These are phyloP conservation scores for Apodospora peruviana DNA, from an alignment of 495 filamentous ascomycete species.

Conservation along the genomic window DNA sequence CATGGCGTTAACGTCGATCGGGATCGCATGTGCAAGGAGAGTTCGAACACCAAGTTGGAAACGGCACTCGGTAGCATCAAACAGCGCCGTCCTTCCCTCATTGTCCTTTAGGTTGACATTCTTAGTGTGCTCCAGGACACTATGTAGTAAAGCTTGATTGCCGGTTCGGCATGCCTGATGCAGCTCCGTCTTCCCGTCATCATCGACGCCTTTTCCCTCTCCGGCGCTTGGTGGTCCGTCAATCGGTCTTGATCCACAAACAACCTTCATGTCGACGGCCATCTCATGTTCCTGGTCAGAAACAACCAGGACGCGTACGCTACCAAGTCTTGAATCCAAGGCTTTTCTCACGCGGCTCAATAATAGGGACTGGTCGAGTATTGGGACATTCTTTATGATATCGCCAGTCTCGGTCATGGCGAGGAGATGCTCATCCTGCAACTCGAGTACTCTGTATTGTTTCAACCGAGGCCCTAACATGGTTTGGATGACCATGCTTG, in stretches of 20 bases:
- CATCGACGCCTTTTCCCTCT: too few species aligned
- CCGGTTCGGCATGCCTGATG: too few species aligned
- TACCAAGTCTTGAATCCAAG: constrained; percentile 88
- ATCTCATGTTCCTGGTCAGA: constrained; percentile 90
- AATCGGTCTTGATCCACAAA: constrained; percentile 78
- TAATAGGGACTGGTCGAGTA: constrained; percentile 88
- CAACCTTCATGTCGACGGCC: constrained; percentile 97
- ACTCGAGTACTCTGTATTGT: constrained; percentile 98
- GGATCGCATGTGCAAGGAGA: too few species aligned
- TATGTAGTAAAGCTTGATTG: too few species aligned
- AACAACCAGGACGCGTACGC: constrained; percentile 91
- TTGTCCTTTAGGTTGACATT: too few species aligned
- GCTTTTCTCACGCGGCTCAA: constrained; percentile 74
- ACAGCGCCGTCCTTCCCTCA: too few species aligned
- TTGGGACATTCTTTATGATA: constrained; percentile 91
- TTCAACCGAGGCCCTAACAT: constrained; percentile 99
- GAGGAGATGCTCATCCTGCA: constrained; percentile 70
- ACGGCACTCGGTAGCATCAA: too few species aligned
- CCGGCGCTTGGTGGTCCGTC: too few species aligned
- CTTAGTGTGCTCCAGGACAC: too few species aligned
- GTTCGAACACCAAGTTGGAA: too few species aligned
- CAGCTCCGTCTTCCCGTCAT: too few species aligned
- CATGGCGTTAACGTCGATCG: too few species aligned
- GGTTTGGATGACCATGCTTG: constrained; percentile 96
- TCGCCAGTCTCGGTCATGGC: constrained; percentile 65